These are phyloP conservation scores for Aciculosporium take DNA, from an alignment of 2,329 filamentous ascomycete genomes.

Conservation along the genomic window DNA sequence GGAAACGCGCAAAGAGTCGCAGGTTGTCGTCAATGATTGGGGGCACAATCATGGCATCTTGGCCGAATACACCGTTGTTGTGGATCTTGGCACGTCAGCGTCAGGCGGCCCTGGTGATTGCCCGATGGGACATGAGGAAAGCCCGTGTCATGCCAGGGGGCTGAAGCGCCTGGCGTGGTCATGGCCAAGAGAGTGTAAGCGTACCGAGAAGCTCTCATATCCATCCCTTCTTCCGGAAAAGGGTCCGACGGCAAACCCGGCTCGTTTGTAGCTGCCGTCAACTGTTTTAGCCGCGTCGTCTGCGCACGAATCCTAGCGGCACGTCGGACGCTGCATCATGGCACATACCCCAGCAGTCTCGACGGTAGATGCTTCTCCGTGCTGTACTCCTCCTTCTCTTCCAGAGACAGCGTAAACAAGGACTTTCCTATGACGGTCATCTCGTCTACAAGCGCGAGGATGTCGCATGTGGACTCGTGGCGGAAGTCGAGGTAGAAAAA, in stretches of 20 bases:
- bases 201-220: conserved; percentile 4
- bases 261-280: not conserved
- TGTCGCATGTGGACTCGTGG: not conserved
- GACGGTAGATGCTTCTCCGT: conserved; percentile 3
- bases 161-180: no score
- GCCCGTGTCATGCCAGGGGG: no score
- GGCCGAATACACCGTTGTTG: conserved; percentile 6
- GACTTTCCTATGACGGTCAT: not conserved
- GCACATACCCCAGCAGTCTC: conserved; percentile 2
- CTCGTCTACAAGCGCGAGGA: not conserved
- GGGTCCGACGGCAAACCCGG: conserved; percentile 3
- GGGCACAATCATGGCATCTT: conserved; percentile 2
- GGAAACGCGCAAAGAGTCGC: conserved; percentile 3
- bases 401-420: not conserved
- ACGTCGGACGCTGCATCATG: no score
- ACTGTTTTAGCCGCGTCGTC: not conserved
- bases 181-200: not conserved
- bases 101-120: no score
- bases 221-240: conserved; percentile 2
- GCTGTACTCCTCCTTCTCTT: conserved; percentile 4
- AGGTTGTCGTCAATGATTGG: conserved; percentile 4
- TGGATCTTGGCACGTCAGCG: conserved; percentile 70
- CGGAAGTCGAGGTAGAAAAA: conserved; percentile 5
- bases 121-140: no score
- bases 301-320: no score